Evolutionary conservation across 2,329 filamentous ascomycete species (phyloP).

Genomic region (Calonectria leucothoes): DNA sequence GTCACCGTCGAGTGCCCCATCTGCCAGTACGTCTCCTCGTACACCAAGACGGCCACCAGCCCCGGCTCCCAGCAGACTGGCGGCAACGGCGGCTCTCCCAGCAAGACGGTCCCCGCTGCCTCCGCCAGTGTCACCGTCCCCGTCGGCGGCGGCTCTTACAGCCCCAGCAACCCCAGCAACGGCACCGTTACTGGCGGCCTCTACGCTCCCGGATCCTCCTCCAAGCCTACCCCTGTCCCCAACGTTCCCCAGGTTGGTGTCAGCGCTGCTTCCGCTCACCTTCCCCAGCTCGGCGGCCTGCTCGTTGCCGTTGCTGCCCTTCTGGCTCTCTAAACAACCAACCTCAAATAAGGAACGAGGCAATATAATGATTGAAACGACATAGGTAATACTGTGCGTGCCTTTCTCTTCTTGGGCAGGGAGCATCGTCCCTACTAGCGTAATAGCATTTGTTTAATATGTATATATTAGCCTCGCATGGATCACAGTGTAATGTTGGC

Average conservation of each 20-base stretch:
- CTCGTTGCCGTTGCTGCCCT: not conserved
- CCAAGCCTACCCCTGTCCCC: not conserved
- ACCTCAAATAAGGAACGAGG: not conserved
- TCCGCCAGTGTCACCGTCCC: not conserved
- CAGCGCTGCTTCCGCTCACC: not conserved
- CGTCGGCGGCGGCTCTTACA: not conserved
- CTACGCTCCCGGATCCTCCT: not conserved
- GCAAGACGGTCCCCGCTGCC: not conserved
- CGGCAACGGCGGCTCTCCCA: not conserved
- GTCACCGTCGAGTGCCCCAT: slow-evolving; percentile 8
- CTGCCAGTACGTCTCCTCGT: slow-evolving; percentile 6
- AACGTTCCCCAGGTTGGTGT: slow-evolving; percentile 1
- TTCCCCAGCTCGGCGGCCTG: not conserved
- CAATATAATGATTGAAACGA: not conserved
- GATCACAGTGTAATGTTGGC: not conserved
- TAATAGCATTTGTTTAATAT: slow-evolving; percentile 4
- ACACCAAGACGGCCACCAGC: not conserved
- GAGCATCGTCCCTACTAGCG: not conserved
- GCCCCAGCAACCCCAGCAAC: not conserved
- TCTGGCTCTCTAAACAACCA: not conserved
- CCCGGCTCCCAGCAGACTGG: not conserved
- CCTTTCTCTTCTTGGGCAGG: not conserved
- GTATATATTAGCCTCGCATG: not conserved
- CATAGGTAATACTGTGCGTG: not conserved
- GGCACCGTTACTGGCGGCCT: not conserved